Evolutionary conservation across 2,329 filamentous ascomycete genomes (phyloP), one percentile per base, ranked within the genome.

Genomic region (Fusarium sp.): DNA sequence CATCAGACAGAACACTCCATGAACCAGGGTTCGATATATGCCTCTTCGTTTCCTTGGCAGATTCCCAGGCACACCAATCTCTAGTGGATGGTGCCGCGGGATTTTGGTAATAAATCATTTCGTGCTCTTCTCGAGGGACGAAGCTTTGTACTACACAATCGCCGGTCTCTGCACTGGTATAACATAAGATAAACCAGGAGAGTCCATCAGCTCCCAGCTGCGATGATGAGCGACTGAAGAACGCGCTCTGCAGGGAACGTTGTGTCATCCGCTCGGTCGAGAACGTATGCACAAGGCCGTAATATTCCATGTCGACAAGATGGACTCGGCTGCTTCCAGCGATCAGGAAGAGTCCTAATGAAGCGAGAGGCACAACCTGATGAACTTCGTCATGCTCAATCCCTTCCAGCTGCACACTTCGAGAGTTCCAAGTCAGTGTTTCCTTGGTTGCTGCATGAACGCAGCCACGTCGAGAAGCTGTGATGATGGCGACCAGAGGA

Each of bases 61-160:
- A 83, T 8, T 78, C 75, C 87, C 86, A 89, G 2, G 81, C 76
- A 66, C 84, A 87, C 65, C 83, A 86, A 8, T 80, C 82, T 38
- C 81, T 81, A 18, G 77, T 80, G 1, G 79, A 79, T 3, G 81
- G 78, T 1, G 78, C 80, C 4, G 73, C 65, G 46, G 70, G 63
- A 46, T 62, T 84, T 82, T 46, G 84, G 54, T 90, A 85, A 75
- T 86, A 90, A 13, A 93, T 87, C 54, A 81, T 83, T 73, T 84
- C 86, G 38, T 79, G 83, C 13, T 87, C 86, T 30, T 84, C 80
- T 12, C 84, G 79, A 1, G 88, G 85, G 1, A 84, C 81, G 73
- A 90, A 92, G 0, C 86, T 90, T 56, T 92, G 89, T 67, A 93
- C 81, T 22, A 92, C 83, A 60, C 90, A 88, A 51, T 90, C 86